Base-by-base conservation (phyloP, 169 alveolate genomes). In the Cryptosporidium sp. region DNA sequence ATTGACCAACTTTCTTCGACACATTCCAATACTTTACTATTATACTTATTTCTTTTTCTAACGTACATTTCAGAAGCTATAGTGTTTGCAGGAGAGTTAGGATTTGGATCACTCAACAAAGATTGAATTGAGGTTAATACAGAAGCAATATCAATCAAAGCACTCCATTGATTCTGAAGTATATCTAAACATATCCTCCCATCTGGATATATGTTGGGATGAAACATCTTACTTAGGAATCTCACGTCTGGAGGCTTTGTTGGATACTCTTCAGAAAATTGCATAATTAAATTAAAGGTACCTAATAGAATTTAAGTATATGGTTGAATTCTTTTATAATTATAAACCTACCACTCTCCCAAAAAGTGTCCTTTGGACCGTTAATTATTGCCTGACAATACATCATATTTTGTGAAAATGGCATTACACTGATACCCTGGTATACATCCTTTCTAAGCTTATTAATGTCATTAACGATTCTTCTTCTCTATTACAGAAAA, bases 291-390 rank as follows among this genome's bases (percentile, higher is more conserved):
- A 86, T 95, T 96, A 86, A 97, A 97, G 43, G 97, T 95, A 23
- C 93, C 91, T 85, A 43, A 10, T 29, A 21, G 33, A 31, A 21
- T 23, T 51, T 3, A 18, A n/a, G 67, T 23, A 8, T 9, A 21
- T 65, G 29, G 35, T 74, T 50, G n/a, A 52, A 21, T 65, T 62
- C 39, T 26, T 29, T 2, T 7, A 37, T n/a, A 31, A 21, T 16
- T 7, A 12, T 29, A 21, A 18, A 41, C 92, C n/a, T 91, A 86
- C 99, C 99, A 91, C 98, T 98, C 89, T 98, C 99, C 99, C 99
- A 98, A 29, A 98, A 98, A 29, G 99, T 97, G 85, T 97, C 97
- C 69, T 97, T 97, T 39, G 99, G 99, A 29, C 99, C 99, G 67
- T 97, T 96, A 58, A 98, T 97, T n/a, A 97, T 98, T 14, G 99